Base-by-base conservation (phyloP, 805 yeast genomes). In the Pichia heedii region DNA sequence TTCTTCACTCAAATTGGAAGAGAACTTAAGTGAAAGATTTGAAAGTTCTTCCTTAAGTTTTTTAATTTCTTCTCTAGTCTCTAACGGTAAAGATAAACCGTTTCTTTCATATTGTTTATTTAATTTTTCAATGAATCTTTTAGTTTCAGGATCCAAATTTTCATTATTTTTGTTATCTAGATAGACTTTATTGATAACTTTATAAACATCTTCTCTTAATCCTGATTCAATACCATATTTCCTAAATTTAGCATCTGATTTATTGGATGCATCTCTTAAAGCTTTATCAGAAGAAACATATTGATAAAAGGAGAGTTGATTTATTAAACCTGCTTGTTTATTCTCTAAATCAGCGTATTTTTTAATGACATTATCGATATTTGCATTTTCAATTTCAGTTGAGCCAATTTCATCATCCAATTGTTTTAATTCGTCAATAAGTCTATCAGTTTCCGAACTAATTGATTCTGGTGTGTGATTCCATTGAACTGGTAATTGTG, bases 1-100 rank as follows among this genome's bases (percentile, higher is more conserved):
- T 55, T 83, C 86, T 60, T 81, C 90, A 45, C 83, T 86, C 45
- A 78, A 65, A 56, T 82, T 82, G 52, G 78, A 80, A 33, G 76
- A 64, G 59, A 74, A 86, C 50, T 74, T 67, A 32, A 81, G 65
- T 3, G 77, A 61, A 47, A 81, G 63, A 30, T 64, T 68, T n/a
- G 83, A 73, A 9, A 49, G 66, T 54, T 73, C 71, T 54, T 78
- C 76, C 52, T 79, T 73, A 40, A 84, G 62, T 16, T 68, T 72
- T 50, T 77, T 77, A 41, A 83, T 73, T 51, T 74, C 57, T 16
- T 75, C 69, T 46, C 88, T 70, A 26, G 70, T 62, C 19, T 72
- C 81, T 44, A 64, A 57, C 13, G 82, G 68, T 50, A 84, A 65
- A 18, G 73, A 80, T 48, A 86, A 69, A 33, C 95, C 95, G 52